These are phyloP conservation scores for Anacardium occidentale DNA, from an alignment of 345 rosid genomes.

Conservation along the genomic window DNA sequence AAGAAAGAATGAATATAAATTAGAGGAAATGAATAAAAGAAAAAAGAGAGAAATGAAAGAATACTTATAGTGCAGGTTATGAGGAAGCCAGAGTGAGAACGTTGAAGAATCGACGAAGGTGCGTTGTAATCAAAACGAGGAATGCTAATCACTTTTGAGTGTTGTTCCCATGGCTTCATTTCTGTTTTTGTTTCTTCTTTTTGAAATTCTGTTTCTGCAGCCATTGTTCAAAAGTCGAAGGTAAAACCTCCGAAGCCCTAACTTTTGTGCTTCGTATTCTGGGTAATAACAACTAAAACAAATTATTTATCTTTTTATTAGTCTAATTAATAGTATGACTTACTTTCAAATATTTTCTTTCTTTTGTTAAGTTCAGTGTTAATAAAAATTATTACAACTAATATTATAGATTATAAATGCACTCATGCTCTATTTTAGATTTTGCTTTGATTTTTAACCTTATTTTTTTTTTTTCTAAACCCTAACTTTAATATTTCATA, in stretches of 20 bases:
- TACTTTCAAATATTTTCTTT: too few relatives aligned
- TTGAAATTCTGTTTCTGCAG: constrained; percentile 11
- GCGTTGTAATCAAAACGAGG: constrained; percentile 94
- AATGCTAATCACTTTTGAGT: constrained; percentile 65
- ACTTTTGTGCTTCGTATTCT: neutral
- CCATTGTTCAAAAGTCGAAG: neutral
- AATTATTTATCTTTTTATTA: too few relatives aligned
- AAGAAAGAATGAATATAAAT: neutral
- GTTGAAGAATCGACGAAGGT: constrained; percentile 68
- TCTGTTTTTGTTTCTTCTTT: constrained; percentile 6
- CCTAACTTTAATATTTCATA: too few relatives aligned
- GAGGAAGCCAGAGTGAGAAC: constrained; percentile 82
- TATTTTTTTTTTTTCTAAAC: too few relatives aligned
- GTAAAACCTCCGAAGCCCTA: neutral
- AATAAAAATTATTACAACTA: too few relatives aligned
- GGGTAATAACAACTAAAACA: neutral
- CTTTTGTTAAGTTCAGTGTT: too few relatives aligned
- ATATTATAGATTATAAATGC: too few relatives aligned
- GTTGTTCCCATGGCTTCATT: constrained; percentile 90
- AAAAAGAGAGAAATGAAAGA: neutral
- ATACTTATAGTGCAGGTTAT: constrained; percentile 79
- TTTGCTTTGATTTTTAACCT: too few relatives aligned
- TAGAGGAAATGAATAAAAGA: neutral
- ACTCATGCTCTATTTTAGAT: too few relatives aligned
- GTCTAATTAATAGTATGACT: too few relatives aligned